A percentile compares a stretch with the other conserved stretches of the same genome.
These are phyloP conservation scores for Nakazawaea ishiwadae DNA, from an alignment of 805 yeast species.

Conservation along the genomic window DNA sequence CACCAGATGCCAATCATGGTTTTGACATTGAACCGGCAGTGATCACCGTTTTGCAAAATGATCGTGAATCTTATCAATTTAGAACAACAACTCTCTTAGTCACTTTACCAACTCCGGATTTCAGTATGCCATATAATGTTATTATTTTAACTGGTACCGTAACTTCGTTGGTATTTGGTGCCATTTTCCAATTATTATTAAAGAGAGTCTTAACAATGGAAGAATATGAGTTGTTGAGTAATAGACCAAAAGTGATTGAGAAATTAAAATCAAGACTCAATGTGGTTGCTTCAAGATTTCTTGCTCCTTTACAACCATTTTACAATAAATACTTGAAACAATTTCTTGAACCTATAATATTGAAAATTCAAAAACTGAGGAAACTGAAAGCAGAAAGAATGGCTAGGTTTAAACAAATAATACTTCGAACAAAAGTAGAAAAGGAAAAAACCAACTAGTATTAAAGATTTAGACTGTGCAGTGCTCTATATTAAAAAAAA, in stretches of 20 bases:
- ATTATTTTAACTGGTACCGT: slow-evolving; percentile 90
- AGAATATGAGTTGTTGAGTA: slow-evolving; percentile 28
- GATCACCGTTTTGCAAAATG: slow-evolving; percentile 45
- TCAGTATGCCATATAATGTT: slow-evolving; percentile 97
- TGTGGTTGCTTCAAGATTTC: neutral
- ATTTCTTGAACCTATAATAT: no score
- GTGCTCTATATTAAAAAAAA: no score
- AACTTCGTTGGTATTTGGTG: slow-evolving; percentile 89
- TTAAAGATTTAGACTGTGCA: no score
- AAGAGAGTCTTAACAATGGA: slow-evolving; percentile 74
- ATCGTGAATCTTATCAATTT: slow-evolving; percentile 36
- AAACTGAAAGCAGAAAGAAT: neutral
- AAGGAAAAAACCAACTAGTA: no score
- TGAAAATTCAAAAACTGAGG: no score
- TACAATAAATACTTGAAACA: neutral
- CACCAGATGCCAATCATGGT: slow-evolving; percentile 99
- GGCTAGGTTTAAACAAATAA: no score
- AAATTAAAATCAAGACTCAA: neutral
- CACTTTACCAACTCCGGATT: slow-evolving; percentile 93
- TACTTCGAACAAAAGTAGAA: no score
- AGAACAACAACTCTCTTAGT: slow-evolving; percentile 86
- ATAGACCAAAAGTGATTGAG: neutral
- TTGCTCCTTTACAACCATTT: neutral
- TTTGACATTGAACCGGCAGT: slow-evolving; percentile 93
- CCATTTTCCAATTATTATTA: slow-evolving; percentile 71